These are phyloP conservation scores for Colletotrichum limetticola DNA, from an alignment of 2,329 filamentous ascomycete genomes.

Conservation along the genomic window DNA sequence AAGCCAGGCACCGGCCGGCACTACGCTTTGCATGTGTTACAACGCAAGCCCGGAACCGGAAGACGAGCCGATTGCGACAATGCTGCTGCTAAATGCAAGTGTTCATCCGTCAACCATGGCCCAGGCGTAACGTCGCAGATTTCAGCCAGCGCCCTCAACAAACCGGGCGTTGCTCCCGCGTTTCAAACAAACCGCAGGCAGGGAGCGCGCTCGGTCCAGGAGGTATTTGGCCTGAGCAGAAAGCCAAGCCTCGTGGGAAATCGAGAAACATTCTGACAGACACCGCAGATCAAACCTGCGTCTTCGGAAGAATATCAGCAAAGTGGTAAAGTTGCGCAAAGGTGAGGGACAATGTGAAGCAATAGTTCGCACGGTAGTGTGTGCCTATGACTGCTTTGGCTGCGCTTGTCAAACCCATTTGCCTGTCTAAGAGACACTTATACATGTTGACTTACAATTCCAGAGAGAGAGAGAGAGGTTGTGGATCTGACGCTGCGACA, in stretches of 20 bases:
- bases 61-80: neutral
- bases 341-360: neutral
- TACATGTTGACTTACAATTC: neutral
- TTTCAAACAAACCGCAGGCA: conserved; percentile 12
- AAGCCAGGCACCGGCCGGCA: neutral
- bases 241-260: conserved; percentile 22
- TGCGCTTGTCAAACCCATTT: neutral
- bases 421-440: neutral
- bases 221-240: neutral
- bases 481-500: neutral
- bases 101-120: conserved; percentile 4
- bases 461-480: neutral
- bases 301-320: neutral
- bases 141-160: conserved; percentile 1
- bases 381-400: neutral
- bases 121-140: neutral
- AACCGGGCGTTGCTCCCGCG: neutral
- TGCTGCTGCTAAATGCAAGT: neutral
- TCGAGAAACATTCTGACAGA: conserved; percentile 15
- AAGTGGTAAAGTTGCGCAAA: neutral
- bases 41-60: neutral
- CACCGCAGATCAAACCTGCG: neutral
- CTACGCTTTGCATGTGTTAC: neutral
- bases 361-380: neutral
- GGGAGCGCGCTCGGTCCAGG: conserved; percentile 4